Percentiles rank a stretch among this genome's conserved stretches.
Evolutionary conservation across 129 eudicot species (phyloP).

Genomic region (Flaveria bidentis): DNA sequence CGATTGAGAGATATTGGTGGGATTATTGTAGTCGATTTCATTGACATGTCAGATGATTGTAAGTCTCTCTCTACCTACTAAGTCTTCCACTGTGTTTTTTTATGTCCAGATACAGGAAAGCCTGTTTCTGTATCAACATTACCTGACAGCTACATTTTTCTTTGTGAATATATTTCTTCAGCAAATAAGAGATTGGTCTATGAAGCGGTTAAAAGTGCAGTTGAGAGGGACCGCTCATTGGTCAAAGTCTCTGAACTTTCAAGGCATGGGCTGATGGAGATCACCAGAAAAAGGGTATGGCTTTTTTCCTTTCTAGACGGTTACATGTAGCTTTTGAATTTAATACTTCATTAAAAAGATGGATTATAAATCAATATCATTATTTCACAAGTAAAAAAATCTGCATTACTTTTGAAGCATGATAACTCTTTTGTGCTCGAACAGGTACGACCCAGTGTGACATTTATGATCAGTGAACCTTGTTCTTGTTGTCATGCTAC

Average conservation of each 20-base stretch:
- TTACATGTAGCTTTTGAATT: slow-evolving; percentile 4
- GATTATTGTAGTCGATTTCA: slow-evolving; percentile 90
- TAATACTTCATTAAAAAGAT: background rate
- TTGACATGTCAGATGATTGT: slow-evolving; percentile 89
- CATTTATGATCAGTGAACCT: slow-evolving; percentile 93
- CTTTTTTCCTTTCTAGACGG: slow-evolving; percentile 5
- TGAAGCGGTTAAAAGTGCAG: slow-evolving; percentile 84
- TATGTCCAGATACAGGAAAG: slow-evolving; percentile 18
- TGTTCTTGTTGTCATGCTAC: slow-evolving; percentile 93
- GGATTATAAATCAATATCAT: background rate
- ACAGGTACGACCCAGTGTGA: slow-evolving; percentile 97
- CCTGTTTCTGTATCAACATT: slow-evolving; percentile 21
- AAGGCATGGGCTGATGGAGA: slow-evolving; percentile 93
- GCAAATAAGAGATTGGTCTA: slow-evolving; percentile 83
- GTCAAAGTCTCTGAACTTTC: slow-evolving; percentile 89
- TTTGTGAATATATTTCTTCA: slow-evolving; percentile 35
- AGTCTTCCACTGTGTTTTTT: background rate
- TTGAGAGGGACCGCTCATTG: slow-evolving; percentile 84
- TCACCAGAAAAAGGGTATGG: slow-evolving; percentile 87
- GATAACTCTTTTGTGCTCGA: background rate
- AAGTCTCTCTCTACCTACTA: slow-evolving; percentile 36
- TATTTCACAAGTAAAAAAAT: background rate
- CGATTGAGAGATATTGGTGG: slow-evolving; percentile 96
- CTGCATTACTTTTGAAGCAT: background rate
- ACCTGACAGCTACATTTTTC: slow-evolving; percentile 5